phyloP scores from a whole-genome alignment of 2,329 filamentous ascomycete genomes.

The Alternaria consortialis region DNA sequence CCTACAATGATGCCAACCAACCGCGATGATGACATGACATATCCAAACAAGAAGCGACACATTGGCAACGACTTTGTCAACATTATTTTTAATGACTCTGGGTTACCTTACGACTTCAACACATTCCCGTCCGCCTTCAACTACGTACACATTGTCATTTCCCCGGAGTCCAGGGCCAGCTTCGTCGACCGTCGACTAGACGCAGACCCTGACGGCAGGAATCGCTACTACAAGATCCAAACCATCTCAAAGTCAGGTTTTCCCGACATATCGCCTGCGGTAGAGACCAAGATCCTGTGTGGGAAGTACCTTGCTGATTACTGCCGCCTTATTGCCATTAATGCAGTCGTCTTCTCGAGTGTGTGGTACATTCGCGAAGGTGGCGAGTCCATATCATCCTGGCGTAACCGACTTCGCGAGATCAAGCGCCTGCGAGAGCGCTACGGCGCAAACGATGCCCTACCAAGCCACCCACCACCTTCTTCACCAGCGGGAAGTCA shows the following conservation, averaged over 20 bases:
- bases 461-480: conserved; percentile 24
- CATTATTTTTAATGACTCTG: conserved; percentile 97
- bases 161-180: conserved; percentile 80
- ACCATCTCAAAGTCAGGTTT: conserved; percentile 89
- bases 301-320: conserved; percentile 83
- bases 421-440: conserved; percentile 82
- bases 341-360: conserved; percentile 89
- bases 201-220: conserved; percentile 54
- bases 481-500: conserved; percentile 34
- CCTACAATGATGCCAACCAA: conserved; percentile 98
- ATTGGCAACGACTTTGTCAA: conserved; percentile 99
- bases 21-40: conserved; percentile 74
- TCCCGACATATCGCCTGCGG: conserved; percentile 88
- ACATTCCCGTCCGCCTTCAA: conserved; percentile 96
- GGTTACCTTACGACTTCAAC: conserved; percentile 85
- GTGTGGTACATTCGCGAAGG: conserved; percentile 85
- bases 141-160: conserved; percentile 95
- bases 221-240: conserved; percentile 84
- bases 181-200: conserved; percentile 67
- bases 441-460: conserved; percentile 32
- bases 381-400: conserved; percentile 86
- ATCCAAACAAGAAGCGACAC: conserved; percentile 86
- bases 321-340: conserved; percentile 87
- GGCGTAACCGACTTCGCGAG: conserved; percentile 85
- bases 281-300: conserved; percentile 87